These are phyloP conservation scores for Adansonia grandidieri DNA, from an alignment of 441 rosid species.

Conservation along the genomic window DNA sequence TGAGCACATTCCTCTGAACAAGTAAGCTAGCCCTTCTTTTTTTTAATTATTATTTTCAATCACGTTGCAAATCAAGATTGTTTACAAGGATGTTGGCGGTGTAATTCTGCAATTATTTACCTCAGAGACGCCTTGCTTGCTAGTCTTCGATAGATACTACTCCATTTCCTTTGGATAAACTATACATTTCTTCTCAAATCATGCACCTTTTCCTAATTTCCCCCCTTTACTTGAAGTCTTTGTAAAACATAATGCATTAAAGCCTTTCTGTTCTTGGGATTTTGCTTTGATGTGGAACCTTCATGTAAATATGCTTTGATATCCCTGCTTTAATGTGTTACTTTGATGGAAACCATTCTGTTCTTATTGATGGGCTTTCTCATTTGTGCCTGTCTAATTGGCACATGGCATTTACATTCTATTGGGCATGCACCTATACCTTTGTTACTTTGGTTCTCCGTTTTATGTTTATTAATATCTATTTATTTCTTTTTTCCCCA, in stretches of 20 bases:
- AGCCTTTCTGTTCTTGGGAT: background rate
- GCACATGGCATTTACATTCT: background rate
- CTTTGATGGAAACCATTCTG: background rate
- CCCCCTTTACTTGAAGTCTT: background rate
- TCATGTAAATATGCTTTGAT: background rate
- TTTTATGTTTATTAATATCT: background rate
- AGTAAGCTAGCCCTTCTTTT: too few species aligned
- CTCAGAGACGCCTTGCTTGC: background rate
- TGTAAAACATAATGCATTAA: background rate
- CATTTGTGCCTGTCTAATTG: background rate
- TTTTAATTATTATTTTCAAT: background rate
- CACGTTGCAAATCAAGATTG: too few species aligned
- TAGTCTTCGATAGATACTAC: background rate
- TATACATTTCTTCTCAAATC: background rate
- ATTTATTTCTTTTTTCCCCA: background rate
- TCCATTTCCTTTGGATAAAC: background rate
- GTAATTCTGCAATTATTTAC: background rate
- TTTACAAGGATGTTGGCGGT: background rate
- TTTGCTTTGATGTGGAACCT: background rate
- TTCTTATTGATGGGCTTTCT: background rate
- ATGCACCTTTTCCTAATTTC: background rate
- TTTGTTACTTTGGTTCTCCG: background rate
- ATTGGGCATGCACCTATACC: background rate
- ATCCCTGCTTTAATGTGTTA: background rate
- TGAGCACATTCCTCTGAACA: slow-evolving; percentile 66